phyloP scores from a whole-genome alignment of 2,329 filamentous ascomycete species.

The Phialophora verrucosa region DNA sequence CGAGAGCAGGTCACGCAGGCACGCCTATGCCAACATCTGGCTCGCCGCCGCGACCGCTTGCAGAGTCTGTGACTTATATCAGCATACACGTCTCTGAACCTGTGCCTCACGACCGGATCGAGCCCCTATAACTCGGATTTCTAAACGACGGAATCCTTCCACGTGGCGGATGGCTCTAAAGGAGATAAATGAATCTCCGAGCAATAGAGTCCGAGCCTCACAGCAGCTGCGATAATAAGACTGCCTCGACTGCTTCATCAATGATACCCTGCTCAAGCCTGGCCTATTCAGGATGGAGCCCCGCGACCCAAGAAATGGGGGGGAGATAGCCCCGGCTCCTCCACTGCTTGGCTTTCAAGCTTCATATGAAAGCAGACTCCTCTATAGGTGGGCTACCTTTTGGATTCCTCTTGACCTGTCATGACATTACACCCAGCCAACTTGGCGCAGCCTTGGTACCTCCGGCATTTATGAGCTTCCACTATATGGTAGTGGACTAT shows the following conservation, averaged over 20 bases:
- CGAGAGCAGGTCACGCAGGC: not conserved
- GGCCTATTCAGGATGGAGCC: not conserved
- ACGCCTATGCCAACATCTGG: no score
- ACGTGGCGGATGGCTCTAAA: not conserved
- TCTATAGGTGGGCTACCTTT: not conserved
- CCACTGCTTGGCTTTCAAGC: not conserved
- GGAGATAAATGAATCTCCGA: not conserved
- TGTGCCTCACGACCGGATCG: not conserved
- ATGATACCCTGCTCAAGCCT: not conserved
- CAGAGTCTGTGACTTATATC: not conserved
- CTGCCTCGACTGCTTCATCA: not conserved
- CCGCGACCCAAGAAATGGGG: not conserved
- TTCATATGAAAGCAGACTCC: not conserved
- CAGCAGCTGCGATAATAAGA: not conserved
- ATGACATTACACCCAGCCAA: not conserved
- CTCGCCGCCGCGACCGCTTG: not conserved
- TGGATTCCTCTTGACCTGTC: not conserved
- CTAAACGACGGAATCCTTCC: not conserved
- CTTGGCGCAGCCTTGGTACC: not conserved
- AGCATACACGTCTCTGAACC: not conserved
- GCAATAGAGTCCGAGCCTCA: not conserved
- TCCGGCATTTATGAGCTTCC: slow-evolving; percentile 1
- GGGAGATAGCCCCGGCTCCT: not conserved
- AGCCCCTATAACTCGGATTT: not conserved
- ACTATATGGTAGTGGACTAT: not conserved